Base-by-base conservation (phyloP, 345 rosid species). In the Zanthoxylum bungeanum region DNA sequence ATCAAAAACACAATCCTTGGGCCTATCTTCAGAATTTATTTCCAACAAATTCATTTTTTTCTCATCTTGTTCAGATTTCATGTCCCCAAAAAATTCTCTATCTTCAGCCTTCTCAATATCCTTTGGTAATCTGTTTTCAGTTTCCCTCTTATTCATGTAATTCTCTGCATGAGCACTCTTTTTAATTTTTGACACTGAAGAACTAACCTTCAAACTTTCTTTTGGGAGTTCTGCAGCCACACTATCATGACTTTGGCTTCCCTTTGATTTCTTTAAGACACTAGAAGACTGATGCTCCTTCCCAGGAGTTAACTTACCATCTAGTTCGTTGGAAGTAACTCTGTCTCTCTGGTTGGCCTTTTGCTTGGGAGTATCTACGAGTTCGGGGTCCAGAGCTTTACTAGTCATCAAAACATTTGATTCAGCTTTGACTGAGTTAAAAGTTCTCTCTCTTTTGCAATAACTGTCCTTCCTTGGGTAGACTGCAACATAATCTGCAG, bases 11-110 rank as follows among this genome's bases (percentile, higher is more conserved):
- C 65, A 55, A 68, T 80, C 89, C 75, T 82, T 85, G 71, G 31
- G 40, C 64, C 58, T 64, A 53, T 80, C 79, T 56, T 76, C 81
- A 64, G 76, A 58, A 49, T 44, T 66, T 50, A 70, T 81, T 24
- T 82, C 85, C 71, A 74, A 21, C 9, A 78, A 72, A 81, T 78
- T 73, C 30, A 42, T 59, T 21, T 65, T 85, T 69, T 76, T 86
- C 80, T 88, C 96, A 68, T 88, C 94, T 68, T 71, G 80, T 27
- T 89, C 97, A 60, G 82, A 74, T 63, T 84, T 85, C 1, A 84
- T 75, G 57, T 93, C 99, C 68, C 98, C 97, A 76, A 88, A 89
- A 77, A 87, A 87, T 22, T 88, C 98, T 77, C 74, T 86, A 72
- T 93, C 94, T 33, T 84, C 91, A 8, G 73, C 78, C 74, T 81